A percentile compares a stretch with the other conserved stretches of the same genome.
These are phyloP conservation scores for Lumnitzera racemosa DNA, from an alignment of 345 rosid species.

Conservation along the genomic window DNA sequence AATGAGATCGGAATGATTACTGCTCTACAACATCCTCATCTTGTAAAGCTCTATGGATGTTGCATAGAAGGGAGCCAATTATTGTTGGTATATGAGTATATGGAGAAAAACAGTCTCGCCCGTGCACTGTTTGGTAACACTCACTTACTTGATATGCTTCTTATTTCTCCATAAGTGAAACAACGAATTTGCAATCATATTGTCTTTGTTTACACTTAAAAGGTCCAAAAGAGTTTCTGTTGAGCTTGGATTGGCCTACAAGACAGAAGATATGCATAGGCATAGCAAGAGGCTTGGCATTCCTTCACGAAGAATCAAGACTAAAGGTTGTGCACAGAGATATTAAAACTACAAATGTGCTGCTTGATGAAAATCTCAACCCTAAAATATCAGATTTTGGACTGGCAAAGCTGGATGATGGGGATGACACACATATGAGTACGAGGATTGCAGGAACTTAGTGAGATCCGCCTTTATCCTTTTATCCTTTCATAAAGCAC, in stretches of 20 bases:
- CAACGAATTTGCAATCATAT: not conserved
- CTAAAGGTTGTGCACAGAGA: slow-evolving; percentile 68
- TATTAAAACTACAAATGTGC: slow-evolving; percentile 64
- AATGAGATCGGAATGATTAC: slow-evolving; percentile 55
- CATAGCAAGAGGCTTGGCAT: slow-evolving; percentile 58
- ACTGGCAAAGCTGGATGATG: slow-evolving; percentile 62
- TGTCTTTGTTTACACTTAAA: not conserved
- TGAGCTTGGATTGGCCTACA: slow-evolving; percentile 54
- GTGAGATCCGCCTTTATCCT: slow-evolving; percentile 20
- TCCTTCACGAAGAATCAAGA: slow-evolving; percentile 65
- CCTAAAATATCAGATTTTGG: slow-evolving; percentile 69
- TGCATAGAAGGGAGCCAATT: slow-evolving; percentile 57
- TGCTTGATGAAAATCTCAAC: slow-evolving; percentile 44
- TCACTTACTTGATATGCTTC: not conserved
- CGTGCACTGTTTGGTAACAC: slow-evolving; percentile 51
- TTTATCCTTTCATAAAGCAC: not conserved
- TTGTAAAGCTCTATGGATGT: slow-evolving; percentile 62
- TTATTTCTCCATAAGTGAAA: not conserved
- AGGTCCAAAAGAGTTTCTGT: slow-evolving; percentile 33
- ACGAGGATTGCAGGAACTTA: slow-evolving; percentile 64
- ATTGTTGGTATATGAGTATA: slow-evolving; percentile 56
- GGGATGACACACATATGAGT: slow-evolving; percentile 61
- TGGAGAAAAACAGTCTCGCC: slow-evolving; percentile 66
- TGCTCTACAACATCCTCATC: slow-evolving; percentile 53
- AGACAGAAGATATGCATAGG: slow-evolving; percentile 60